Percentiles rank a stretch among this genome's conserved stretches.
These are phyloP conservation scores for Schizochytrium sp. DNA, from an alignment of 108 stramenopile genomes.

Conservation along the genomic window DNA sequence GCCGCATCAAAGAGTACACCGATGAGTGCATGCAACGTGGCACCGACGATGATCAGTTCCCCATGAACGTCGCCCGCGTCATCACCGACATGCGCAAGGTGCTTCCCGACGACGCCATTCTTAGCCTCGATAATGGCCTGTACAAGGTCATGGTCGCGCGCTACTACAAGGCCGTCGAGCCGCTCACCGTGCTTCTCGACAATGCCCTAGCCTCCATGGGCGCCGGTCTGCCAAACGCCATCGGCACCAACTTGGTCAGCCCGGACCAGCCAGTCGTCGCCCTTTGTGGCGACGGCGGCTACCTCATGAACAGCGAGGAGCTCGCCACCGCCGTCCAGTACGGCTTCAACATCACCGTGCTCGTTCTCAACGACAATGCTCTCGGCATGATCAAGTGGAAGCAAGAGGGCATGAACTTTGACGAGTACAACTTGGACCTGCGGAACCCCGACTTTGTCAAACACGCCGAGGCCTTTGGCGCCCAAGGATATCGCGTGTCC, in stretches of 20 bases:
- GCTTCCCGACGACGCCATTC: conserved; percentile 21
- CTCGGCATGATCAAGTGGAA: conserved; percentile 41
- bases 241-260: conserved; percentile 14
- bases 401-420: conserved; percentile 19
- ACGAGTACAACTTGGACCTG: conserved; percentile 28
- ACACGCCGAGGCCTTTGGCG: conserved; percentile 23
- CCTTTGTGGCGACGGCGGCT: conserved; percentile 29
- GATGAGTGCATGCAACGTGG: background rate
- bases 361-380: conserved; percentile 30
- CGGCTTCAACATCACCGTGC: conserved; percentile 16
- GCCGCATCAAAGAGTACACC: conserved; percentile 22
- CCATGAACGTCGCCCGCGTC: conserved; percentile 25
- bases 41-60: conserved; percentile 16
- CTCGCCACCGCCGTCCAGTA: conserved; percentile 26
- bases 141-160: conserved; percentile 32
- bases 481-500: conserved; percentile 24
- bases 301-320: conserved; percentile 23
- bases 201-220: conserved; percentile 34
- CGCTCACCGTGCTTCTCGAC: conserved; percentile 28
- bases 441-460: conserved; percentile 29
- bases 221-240: conserved; percentile 28
- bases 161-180: conserved; percentile 11
- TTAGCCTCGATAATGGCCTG: conserved; percentile 30
- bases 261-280: conserved; percentile 25
- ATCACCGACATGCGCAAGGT: conserved; percentile 19